Evolutionary conservation across 345 rosid genomes (phyloP), one percentile per base, ranked within the genome.

Genomic region (Atalantia buxifolia): DNA sequence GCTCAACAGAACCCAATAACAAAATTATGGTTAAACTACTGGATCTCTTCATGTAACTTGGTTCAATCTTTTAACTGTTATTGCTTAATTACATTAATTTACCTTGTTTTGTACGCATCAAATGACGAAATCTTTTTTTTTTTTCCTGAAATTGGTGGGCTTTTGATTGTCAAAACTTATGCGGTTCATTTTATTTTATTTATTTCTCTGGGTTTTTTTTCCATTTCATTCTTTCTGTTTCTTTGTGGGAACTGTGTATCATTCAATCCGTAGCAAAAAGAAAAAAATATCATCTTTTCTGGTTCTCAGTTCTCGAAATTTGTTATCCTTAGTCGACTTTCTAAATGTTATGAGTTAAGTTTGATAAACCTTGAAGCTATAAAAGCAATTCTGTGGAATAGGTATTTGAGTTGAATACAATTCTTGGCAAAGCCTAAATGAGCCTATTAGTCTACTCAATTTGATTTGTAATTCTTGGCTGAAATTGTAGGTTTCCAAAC

Each of bases 401-500:
- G 62, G 42, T 4, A 36, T 71, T 31, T 13, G 38, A 59, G 22
- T 71, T 31, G 12, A 27, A 71, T 38, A 8, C 62, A 30, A 28
- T 71, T 21, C 31, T 30, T 18, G 27, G 38, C 31, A 70, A 22
- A 18, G 35, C 35, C 13, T 2, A 27, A 71, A 55, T 27, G 18
- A 18, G 8, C 25, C n/a, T 1, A 56, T 71, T 63, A 24, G 50
- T 45, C 50, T 45, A 13, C 18, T 45, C 18, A 45, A 3, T 19
- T 73, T 73, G 6, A 40, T 12, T 62, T 63, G 14, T 22, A 22
- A 31, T 45, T 53, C 14, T 35, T 45, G 53, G 45, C 53, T 4
- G 27, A 18, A 48, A 65, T n/a, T 40, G 75, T 74, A 91, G 95
- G 87, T 88, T 91, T 78, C 95, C 91, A 36, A 89, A 91, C 65